phyloP scores from a whole-genome alignment of 176 grass and related monocot species.

The Poa annua region DNA sequence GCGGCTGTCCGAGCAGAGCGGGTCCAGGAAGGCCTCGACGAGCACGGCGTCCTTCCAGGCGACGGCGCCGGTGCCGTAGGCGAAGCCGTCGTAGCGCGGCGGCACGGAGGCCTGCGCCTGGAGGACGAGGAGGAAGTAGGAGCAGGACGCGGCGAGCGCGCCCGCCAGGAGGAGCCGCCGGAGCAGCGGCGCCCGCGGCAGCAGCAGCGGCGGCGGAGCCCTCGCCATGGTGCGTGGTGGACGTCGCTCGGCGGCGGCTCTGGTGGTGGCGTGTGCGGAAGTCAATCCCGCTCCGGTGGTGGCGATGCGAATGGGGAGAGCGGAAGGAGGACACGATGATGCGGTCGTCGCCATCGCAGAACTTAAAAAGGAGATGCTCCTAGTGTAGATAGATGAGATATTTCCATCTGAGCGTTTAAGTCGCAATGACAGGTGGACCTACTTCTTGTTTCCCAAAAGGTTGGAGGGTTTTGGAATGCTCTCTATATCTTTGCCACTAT shows the following conservation, averaged over 20 bases:
- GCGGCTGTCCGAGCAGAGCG: constrained; percentile 89
- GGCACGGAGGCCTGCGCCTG: constrained; percentile 62
- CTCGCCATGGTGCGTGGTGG: constrained; percentile 42
- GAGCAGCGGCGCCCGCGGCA: constrained; percentile 41
- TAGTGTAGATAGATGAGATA: background rate
- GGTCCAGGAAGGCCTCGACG: constrained; percentile 93
- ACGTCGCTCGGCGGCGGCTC: background rate
- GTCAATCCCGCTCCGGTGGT: background rate
- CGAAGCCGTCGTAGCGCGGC: constrained; percentile 74
- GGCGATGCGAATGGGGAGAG: background rate
- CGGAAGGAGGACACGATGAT: background rate
- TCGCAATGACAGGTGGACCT: too few relatives aligned
- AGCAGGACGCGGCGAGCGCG: constrained; percentile 41
- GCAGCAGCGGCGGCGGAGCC: background rate
- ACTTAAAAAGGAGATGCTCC: background rate
- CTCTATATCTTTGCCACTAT: too few relatives aligned
- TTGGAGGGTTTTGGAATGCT: too few relatives aligned
- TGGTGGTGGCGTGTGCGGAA: background rate
- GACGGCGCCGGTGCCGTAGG: constrained; percentile 48
- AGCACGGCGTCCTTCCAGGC: constrained; percentile 67
- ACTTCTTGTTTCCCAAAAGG: too few relatives aligned
- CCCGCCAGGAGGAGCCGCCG: constrained; percentile 34
- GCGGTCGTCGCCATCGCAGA: background rate
- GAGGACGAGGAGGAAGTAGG: constrained; percentile 45
- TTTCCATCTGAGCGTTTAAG: too few relatives aligned